Evolutionary conservation across 352 stramenopile species (phyloP).

Genomic region (Globisporangium irregulare): DNA sequence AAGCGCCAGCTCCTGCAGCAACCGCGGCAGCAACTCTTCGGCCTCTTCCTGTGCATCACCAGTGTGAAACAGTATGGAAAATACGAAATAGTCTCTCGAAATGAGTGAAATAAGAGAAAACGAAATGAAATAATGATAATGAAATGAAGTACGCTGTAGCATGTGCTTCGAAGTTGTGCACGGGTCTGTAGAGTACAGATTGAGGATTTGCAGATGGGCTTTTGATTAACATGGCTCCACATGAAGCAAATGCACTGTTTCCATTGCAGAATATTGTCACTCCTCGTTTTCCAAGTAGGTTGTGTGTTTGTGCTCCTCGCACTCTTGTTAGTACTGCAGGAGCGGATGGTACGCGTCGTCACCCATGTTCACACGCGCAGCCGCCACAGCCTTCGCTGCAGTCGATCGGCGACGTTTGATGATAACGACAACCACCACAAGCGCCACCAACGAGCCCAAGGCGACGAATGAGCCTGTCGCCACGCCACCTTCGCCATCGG

Average conservation of each 20-base stretch:
- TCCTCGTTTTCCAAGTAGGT: background rate
- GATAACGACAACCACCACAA: conserved; percentile 37
- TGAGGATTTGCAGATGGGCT: background rate
- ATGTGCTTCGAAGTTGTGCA: background rate
- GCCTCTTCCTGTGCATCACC: background rate
- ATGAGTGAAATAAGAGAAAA: background rate
- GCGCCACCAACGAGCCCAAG: background rate
- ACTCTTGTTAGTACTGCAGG: conserved; percentile 26
- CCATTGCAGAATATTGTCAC: background rate
- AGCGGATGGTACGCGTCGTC: conserved; percentile 63
- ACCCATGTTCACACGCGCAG: conserved; percentile 17
- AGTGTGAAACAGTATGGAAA: background rate
- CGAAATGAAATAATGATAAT: background rate
- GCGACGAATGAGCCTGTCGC: conserved; percentile 2
- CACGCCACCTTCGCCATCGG: conserved; percentile 20
- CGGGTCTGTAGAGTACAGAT: no score
- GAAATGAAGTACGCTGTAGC: background rate
- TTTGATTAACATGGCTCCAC: background rate
- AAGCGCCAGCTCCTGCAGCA: conserved; percentile 1
- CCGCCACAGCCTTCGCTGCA: conserved; percentile 8
- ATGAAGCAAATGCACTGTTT: background rate
- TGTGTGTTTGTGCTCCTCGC: background rate
- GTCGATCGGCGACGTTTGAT: conserved; percentile 17
- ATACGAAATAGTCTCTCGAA: background rate
- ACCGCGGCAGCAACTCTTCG: background rate